Evolutionary conservation across 306 rosid genomes (phyloP).

Genomic region (Casuarina cunninghamiana): DNA sequence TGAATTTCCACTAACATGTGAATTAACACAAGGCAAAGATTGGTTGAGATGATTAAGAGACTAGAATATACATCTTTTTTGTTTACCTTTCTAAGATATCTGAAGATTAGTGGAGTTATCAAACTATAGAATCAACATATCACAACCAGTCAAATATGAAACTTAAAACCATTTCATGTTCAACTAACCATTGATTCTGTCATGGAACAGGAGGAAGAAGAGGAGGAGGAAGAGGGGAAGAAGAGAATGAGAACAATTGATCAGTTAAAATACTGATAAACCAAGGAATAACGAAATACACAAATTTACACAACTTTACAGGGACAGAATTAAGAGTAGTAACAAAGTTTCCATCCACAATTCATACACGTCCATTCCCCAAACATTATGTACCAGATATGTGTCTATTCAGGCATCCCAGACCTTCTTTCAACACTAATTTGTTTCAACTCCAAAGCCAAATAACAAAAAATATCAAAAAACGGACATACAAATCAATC

Average conservation of each 20-base stretch:
- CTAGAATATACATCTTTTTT: too few species aligned
- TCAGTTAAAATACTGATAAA: neutral
- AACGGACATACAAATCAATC: constrained; percentile 31
- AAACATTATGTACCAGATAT: constrained; percentile 16
- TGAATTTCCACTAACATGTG: too few species aligned
- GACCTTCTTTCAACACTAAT: constrained; percentile 15
- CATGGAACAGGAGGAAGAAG: too few species aligned
- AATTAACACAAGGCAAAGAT: too few species aligned
- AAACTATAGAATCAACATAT: neutral
- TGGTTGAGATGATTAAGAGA: too few species aligned
- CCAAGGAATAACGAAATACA: constrained; percentile 3
- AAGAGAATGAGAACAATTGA: neutral
- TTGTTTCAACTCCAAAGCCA: constrained; percentile 26
- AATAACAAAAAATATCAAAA: constrained; percentile 15
- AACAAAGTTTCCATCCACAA: constrained; percentile 20
- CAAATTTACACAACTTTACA: constrained; percentile 47
- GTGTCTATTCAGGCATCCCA: constrained; percentile 17
- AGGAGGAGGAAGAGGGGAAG: neutral
- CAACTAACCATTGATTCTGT: neutral
- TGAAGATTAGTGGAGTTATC: neutral
- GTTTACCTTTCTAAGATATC: neutral
- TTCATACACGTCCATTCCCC: constrained; percentile 24
- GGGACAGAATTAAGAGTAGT: constrained; percentile 16
- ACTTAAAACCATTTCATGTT: neutral
- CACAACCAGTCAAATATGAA: neutral